Evolutionary conservation across 768 basidiomycete species (phyloP).

Genomic region (Podaxis pistillaris): DNA sequence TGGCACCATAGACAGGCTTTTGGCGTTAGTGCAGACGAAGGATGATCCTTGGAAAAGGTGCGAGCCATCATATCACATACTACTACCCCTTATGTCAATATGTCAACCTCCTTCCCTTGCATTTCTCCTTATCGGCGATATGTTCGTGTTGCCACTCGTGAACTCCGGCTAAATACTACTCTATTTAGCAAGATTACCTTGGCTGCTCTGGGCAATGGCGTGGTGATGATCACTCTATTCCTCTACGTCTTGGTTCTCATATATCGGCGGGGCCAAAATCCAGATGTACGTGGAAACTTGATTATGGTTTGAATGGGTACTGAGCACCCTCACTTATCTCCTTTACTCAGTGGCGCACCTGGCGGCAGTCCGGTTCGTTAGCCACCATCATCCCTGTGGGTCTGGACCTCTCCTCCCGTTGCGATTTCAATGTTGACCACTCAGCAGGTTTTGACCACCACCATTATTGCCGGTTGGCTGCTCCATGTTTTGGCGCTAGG

Average conservation of each 20-base stretch:
- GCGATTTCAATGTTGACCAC: conserved; percentile 5
- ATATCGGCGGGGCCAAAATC: conserved; percentile 63
- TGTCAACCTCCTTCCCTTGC: conserved; percentile 12
- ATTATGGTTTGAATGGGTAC: background rate
- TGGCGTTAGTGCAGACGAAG: conserved; percentile 35
- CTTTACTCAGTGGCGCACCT: conserved; percentile 60
- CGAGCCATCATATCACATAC: conserved; percentile 21
- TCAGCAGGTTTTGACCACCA: conserved; percentile 53
- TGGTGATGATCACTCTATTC: conserved; percentile 67
- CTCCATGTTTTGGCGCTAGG: conserved; percentile 60
- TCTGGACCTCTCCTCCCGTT: background rate
- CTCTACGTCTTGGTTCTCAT: conserved; percentile 69
- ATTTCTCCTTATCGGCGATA: background rate
- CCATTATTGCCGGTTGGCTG: conserved; percentile 71
- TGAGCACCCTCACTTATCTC: background rate
- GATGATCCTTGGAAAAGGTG: conserved; percentile 54
- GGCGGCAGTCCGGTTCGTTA: conserved; percentile 69
- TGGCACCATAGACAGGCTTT: conserved; percentile 51
- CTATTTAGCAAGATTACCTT: conserved; percentile 49
- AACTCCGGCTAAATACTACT: background rate
- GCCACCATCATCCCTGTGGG: conserved; percentile 66
- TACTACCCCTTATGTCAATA: background rate
- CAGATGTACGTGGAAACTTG: conserved; percentile 45
- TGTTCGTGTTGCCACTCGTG: background rate
- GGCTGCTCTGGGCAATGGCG: conserved; percentile 51